A percentile compares a stretch with the other conserved stretches of the same genome.
phyloP scores from a whole-genome alignment of 352 stramenopile genomes.

The Aphanomyces stellatus region DNA sequence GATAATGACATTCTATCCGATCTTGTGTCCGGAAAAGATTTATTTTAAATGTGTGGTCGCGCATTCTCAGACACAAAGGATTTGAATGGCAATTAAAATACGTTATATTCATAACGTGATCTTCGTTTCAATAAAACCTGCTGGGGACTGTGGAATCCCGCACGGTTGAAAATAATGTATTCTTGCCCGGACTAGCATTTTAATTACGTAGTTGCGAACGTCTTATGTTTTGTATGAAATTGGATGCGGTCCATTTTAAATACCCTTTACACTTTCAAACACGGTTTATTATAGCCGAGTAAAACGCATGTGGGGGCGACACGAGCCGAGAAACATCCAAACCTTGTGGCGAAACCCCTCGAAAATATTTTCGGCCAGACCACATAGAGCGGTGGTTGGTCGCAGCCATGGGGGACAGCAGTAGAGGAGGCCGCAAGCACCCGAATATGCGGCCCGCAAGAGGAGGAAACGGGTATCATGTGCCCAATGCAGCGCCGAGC shows the following conservation, averaged over 20 bases:
- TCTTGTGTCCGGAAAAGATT: constrained; percentile 19
- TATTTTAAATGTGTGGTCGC: constrained; percentile 9
- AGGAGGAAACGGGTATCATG: neutral
- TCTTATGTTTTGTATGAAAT: no score
- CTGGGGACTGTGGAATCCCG: neutral
- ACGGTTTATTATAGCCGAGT: no score
- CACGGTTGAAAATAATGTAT: neutral
- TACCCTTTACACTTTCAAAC: neutral
- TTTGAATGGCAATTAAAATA: neutral
- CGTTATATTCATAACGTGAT: neutral
- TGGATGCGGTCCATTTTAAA: constrained; percentile 1
- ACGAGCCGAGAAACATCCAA: no score
- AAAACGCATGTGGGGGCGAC: no score
- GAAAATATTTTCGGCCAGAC: constrained; percentile 10
- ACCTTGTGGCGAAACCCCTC: neutral
- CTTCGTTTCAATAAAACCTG: neutral
- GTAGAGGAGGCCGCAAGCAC: constrained; percentile 9
- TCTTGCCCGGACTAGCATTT: no score
- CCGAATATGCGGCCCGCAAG: constrained; percentile 4
- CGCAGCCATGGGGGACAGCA: constrained; percentile 9
- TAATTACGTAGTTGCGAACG: no score
- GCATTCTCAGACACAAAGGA: neutral
- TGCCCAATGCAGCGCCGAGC: constrained; percentile 31
- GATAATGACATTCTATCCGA: neutral
- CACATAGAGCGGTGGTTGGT: neutral